Base-by-base conservation (phyloP, 2,329 filamentous ascomycete species). In the Colletotrichum navitas region DNA sequence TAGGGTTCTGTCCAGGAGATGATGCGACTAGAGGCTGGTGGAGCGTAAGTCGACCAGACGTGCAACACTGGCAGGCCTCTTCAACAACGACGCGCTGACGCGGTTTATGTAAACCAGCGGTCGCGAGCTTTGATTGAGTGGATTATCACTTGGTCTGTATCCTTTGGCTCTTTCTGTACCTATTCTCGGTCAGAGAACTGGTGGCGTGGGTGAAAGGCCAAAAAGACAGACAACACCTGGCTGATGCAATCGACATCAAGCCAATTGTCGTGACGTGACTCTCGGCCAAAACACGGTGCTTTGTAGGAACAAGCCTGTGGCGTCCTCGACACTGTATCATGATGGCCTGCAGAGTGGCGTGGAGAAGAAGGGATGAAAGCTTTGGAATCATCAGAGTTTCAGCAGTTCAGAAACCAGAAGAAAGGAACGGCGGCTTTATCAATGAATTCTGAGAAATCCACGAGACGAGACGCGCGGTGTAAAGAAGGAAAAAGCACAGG, bases 251-350 rank as follows among this genome's bases (percentile, higher is more conserved):
- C 18, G 49, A 32, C 49, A 52, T 14, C 26, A 34, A 34, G 29
- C 29, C 29, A 34, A 54, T n/a, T n/a, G n/a, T n/a, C 29, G 29
- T 63, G 7, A 24, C 32, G 51, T 43, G 51, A 58, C 34, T 43
- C 32, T 45, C 36, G 21, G 26, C 26, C 55, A 34, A 64, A 58
- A 68, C 59, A 58, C 21, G 60, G 60, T 52, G 52, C 12, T 24
- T 32, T 8, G 39, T 39, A 34, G 29, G 41, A 63, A 49, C 32
- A 29, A 29, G 41, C 47, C 49, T 41, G 60, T 49, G 60, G 51
- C 52, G 26, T 43, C 26, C 18, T 21, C 14, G 24, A 41, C 5
- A 18, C 6, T 26, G 47, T 29, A 49, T 56, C 21, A 47, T 14
- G 58, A 41, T 54, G 58, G 10, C 29, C 45, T 41, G 54, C n/a